Conservation (phyloP, 306 rosid species). For the Dryas octopetala region DNA sequence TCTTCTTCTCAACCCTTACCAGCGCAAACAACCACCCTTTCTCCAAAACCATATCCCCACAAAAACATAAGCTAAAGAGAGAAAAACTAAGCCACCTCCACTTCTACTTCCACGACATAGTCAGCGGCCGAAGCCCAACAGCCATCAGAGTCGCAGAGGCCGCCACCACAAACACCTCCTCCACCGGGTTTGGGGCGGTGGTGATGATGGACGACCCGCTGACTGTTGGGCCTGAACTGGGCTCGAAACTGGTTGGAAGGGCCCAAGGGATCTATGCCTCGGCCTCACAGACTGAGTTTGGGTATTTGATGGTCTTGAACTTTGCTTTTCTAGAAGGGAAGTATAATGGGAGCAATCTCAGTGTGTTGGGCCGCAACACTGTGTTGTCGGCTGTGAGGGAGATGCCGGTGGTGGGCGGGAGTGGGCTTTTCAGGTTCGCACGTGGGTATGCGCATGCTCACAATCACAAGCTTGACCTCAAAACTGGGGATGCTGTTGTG, state of each 20-base stretch:
- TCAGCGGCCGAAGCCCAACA: conserved; percentile 45
- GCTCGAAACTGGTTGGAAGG: conserved; percentile 46
- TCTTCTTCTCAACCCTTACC: conserved; percentile 4
- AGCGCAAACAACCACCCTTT: conserved; percentile 11
- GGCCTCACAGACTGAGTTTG: conserved; percentile 50
- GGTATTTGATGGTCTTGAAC: conserved; percentile 51
- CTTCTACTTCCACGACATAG: conserved; percentile 54
- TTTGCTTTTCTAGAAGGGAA: conserved; percentile 57
- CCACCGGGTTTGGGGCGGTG: conserved; percentile 42
- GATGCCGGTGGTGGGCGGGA: conserved; percentile 75
- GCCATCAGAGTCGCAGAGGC: conserved; percentile 47
- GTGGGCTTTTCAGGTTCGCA: conserved; percentile 65
- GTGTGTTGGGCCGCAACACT: conserved; percentile 60
- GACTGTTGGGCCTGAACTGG: conserved; percentile 39
- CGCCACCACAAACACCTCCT: conserved; percentile 21
- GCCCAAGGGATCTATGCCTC: conserved; percentile 67
- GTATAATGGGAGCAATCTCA: conserved; percentile 55
- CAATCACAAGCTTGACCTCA: conserved; percentile 14
- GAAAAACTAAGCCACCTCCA: conserved; percentile 51
- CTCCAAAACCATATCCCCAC: conserved; percentile 11
- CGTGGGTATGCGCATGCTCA: conserved; percentile 60
- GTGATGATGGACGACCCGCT: conserved; percentile 60
- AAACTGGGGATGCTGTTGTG: conserved; percentile 46
- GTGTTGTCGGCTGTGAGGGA: conserved; percentile 42
- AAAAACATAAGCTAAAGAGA: conserved; percentile 25